Conservation (phyloP, 2,329 filamentous ascomycete species). For the Exophiala bonariae region DNA sequence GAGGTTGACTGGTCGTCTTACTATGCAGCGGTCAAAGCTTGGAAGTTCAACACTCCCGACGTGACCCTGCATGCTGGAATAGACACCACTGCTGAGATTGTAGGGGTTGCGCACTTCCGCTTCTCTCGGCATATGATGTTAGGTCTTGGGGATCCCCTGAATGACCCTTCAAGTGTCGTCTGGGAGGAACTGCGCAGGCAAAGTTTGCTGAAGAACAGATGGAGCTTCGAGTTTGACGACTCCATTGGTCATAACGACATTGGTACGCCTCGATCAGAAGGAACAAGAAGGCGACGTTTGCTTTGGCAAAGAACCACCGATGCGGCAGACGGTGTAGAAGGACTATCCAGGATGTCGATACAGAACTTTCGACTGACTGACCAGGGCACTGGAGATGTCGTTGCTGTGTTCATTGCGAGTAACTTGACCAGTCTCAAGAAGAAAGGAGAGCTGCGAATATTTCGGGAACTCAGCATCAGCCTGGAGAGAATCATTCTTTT, state of each 20-base stretch:
- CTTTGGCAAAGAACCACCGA: slow-evolving; percentile 1
- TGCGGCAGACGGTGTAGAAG: neutral
- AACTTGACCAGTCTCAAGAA: neutral
- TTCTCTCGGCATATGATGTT: neutral
- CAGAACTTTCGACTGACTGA: slow-evolving; percentile 6
- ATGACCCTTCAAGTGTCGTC: neutral
- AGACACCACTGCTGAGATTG: neutral
- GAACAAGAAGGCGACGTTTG: no score
- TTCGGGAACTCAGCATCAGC: slow-evolving; percentile 1
- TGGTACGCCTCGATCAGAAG: slow-evolving; percentile 1
- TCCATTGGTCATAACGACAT: neutral
- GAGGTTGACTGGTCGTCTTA: neutral
- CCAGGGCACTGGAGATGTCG: neutral
- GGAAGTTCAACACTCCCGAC: slow-evolving; percentile 3
- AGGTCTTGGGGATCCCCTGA: slow-evolving; percentile 5
- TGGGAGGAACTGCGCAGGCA: slow-evolving; percentile 7
- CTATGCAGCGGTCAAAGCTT: neutral
- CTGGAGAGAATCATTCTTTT: slow-evolving; percentile 4
- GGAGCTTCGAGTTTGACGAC: slow-evolving; percentile 3
- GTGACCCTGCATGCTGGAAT: slow-evolving; percentile 5
- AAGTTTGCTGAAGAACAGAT: neutral
- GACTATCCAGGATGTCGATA: neutral
- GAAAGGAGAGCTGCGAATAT: slow-evolving; percentile 3
- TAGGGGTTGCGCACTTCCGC: slow-evolving; percentile 6
- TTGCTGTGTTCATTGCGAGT: slow-evolving; percentile 3